phyloP scores from a whole-genome alignment of 2,329 filamentous ascomycete species.

The Hysterium pulicare region DNA sequence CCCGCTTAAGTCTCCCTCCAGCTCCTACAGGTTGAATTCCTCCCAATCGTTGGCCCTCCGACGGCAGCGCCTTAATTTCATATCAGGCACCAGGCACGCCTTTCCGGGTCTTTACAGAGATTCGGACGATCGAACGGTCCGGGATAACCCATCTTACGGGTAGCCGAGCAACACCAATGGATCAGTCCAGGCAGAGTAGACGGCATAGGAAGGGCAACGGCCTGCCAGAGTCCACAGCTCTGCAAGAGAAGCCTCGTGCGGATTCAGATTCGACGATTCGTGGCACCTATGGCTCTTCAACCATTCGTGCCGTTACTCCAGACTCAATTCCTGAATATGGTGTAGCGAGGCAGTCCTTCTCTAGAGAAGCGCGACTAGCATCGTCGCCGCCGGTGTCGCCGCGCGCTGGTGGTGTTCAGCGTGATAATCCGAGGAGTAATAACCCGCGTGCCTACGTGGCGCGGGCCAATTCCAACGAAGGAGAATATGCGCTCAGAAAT shows the following conservation, averaged over 20 bases:
- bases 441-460: slow-evolving; percentile 25
- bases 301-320: slow-evolving; percentile 65
- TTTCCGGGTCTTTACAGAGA: too few species aligned
- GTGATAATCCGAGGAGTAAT: slow-evolving; percentile 17
- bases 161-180: slow-evolving; percentile 21
- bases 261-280: slow-evolving; percentile 11
- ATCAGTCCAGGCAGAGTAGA: slow-evolving; percentile 17
- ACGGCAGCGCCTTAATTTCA: not conserved
- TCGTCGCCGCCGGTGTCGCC: slow-evolving; percentile 31
- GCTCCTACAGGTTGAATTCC: slow-evolving; percentile 2
- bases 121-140: not conserved
- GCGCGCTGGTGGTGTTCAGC: slow-evolving; percentile 18
- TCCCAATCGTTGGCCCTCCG: slow-evolving; percentile 5
- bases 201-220: slow-evolving; percentile 25
- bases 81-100: not conserved
- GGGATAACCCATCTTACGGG: slow-evolving; percentile 1
- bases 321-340: slow-evolving; percentile 43
- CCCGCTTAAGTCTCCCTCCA: slow-evolving; percentile 1
- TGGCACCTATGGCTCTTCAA: slow-evolving; percentile 32
- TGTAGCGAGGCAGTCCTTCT: slow-evolving; percentile 13
- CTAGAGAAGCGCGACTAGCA: slow-evolving; percentile 7
- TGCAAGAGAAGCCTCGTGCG: slow-evolving; percentile 19
- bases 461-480: slow-evolving; percentile 31
- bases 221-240: slow-evolving; percentile 15
- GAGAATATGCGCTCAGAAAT: slow-evolving; percentile 27